Evolutionary conservation across 73 alveolate species (phyloP).

Genomic region (Tetrahymena elliotti): DNA sequence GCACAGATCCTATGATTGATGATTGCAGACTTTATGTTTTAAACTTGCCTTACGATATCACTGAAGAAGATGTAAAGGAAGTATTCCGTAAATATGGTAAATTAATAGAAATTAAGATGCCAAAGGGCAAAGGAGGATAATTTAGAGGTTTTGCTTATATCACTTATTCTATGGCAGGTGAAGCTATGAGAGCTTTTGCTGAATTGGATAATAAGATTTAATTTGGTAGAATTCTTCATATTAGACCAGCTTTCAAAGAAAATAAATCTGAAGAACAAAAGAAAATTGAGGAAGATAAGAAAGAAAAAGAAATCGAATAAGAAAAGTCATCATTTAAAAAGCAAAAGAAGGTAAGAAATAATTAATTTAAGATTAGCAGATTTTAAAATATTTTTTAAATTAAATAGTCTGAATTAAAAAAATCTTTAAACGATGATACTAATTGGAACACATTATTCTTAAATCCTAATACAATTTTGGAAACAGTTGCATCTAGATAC

Average conservation of each 20-base stretch:
- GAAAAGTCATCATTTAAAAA: constrained; percentile 76
- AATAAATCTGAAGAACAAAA: constrained; percentile 44
- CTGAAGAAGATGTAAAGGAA: constrained; percentile 80
- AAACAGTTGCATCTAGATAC: constrained; percentile 72
- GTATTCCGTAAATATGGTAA: constrained; percentile 83
- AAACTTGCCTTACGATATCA: constrained; percentile 83
- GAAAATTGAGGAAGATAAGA: constrained; percentile 37
- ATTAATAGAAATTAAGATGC: constrained; percentile 75
- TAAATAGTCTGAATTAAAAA: constrained; percentile 49
- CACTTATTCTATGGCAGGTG: constrained; percentile 72
- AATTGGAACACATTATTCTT: constrained; percentile 92
- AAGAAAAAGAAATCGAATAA: constrained; percentile 29
- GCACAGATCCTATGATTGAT: not conserved
- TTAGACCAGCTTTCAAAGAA: constrained; percentile 71
- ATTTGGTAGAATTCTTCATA: constrained; percentile 89
- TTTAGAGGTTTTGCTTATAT: constrained; percentile 88
- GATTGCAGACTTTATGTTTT: constrained; percentile 75
- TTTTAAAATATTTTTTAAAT: not conserved
- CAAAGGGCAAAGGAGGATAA: constrained; percentile 76
- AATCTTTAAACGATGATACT: constrained; percentile 75
- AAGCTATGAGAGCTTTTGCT: constrained; percentile 88
- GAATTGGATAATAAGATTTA: constrained; percentile 79
- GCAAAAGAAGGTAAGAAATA: constrained; percentile 27
- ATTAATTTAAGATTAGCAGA: not conserved
- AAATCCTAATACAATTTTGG: constrained; percentile 89